phyloP scores from a whole-genome alignment of 1,284 basidiomycete species.

The Ceratobasidium sp. region DNA sequence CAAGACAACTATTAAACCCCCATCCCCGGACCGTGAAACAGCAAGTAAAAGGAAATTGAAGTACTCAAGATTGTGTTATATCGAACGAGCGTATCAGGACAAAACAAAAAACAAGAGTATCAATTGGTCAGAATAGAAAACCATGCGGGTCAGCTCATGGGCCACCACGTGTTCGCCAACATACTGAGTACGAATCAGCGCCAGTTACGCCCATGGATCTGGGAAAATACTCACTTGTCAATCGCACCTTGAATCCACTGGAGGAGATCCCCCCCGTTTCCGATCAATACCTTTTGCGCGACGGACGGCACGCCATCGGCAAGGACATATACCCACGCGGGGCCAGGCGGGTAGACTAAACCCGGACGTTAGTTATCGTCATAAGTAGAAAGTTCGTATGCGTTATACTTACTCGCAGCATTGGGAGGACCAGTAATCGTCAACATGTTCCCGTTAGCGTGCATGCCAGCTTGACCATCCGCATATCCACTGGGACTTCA shows the following conservation, averaged over 20 bases:
- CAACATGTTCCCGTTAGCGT: constrained; percentile 54
- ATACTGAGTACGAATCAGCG: not conserved
- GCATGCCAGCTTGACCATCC: constrained; percentile 68
- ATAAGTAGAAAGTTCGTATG: not conserved
- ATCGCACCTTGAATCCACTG: constrained; percentile 42
- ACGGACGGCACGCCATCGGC: constrained; percentile 58
- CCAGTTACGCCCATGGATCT: not conserved
- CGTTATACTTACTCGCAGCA: constrained; percentile 4
- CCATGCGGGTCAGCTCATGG: not conserved
- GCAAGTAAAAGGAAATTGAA: not conserved
- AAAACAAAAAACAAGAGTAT: not conserved
- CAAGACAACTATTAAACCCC: too few relatives aligned
- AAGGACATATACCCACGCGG: constrained; percentile 51
- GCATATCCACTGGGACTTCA: constrained; percentile 58
- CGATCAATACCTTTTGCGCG: constrained; percentile 57
- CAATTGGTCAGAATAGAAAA: not conserved
- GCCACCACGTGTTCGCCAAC: constrained; percentile 1
- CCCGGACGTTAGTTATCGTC: not conserved
- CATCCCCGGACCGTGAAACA: too few relatives aligned
- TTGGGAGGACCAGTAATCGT: constrained; percentile 63
- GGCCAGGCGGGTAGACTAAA: constrained; percentile 51
- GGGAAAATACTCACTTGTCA: constrained; percentile 33
- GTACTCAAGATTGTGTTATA: not conserved
- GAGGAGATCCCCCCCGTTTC: constrained; percentile 49
- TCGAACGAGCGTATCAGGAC: not conserved